Base-by-base conservation (phyloP, 768 basidiomycete genomes). In the Lanmaoa pseudosensibilis region DNA sequence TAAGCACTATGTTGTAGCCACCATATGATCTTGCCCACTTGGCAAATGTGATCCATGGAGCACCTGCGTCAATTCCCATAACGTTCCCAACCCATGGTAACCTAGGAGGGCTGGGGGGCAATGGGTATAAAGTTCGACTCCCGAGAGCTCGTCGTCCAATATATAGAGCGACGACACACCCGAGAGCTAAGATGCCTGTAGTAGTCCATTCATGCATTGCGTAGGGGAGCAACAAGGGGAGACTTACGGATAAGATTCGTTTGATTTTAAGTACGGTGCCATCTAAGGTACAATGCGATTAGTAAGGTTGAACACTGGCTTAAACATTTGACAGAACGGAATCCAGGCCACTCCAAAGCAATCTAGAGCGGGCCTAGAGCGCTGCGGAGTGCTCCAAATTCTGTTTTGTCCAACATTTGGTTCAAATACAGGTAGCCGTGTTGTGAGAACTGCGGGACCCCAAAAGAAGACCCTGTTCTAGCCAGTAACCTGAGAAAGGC, bases 21-120 rank as follows among this genome's bases (percentile, higher is more conserved):
- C 59, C 59, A 9, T 59, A 59, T n/a, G 13, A 50, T 40, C 30
- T 50, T 37, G 52, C 41, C 55, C 50, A 53, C 12, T 51, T 16
- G 10, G 30, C 15, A 12, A 49, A 54, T 21, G 37, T 54, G 13
- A 21, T 18, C 46, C 52, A 49, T 3, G 52, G 36, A 23, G 52
- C 27, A 23, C 10, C 13, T 11, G 27, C 4, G 18, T 49, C 4
- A 11, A 49, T 23, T 39, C 30, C 37, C 9, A 54, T 33, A 13
- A 50, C 37, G 13, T n/a, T 50, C 11, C 54, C 48, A 2, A 50
- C 15, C 54, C 54, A 55, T 21, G 54, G 48, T 32, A 55, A 18
- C 7, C 55, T 43, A 7, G 43, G 36, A 5, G 50, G 55, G 10
- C 55, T 43, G 7, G 55, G 55, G 5, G 55, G 43, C 6, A 52